Evolutionary conservation across 2,329 filamentous ascomycete genomes (phyloP), one percentile per base, ranked within the genome.

Genomic region (Pezicula neosporulosa): DNA sequence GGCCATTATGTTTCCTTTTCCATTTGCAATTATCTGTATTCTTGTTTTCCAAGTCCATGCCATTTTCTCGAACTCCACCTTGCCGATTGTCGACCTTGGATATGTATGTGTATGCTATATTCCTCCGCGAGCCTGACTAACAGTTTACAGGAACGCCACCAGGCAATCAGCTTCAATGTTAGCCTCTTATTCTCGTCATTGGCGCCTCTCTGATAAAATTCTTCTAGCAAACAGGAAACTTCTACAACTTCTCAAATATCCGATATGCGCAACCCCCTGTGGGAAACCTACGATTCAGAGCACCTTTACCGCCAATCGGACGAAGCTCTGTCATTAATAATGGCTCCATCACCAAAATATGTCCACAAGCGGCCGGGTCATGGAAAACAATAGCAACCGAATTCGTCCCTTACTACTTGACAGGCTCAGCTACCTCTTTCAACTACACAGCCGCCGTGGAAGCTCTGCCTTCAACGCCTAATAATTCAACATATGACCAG

Each of bases 11-110:
- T 8, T 21, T 6, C 7, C 19, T 9, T 12, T 19, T 39, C 6
- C 37, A 9, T 15, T 16, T 15, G 8, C 19, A 16, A 13, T 39
- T 21, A 6, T 15, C 8, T 39, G 10, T 21, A 6, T 15, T 16
- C 15, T 13, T 21, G 19, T 39, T 21, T 16, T 13, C 12, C 12
- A 6, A 39, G 37, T 21, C 30, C 30, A 33, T 12, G 30, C 9
- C 30, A 13, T 39, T 9, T 9, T 21, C 37, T 18, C 37, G n/a
- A 39, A 16, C 2, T 39, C 37, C 19, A 33, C 30, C n/a, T 56
- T 77, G n/a, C 75, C 75, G 33, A 64, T 66, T 19, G 74, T 81
- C 8, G 77, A 82, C 59, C 65, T 82, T 10, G 77, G 77, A 38
- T 81, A 82, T 60, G 70, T 39, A 18, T 39, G 10, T 39, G n/a